Evolutionary conservation across 73 alveolate genomes (phyloP).

Genomic region (Breviolum minutum): DNA sequence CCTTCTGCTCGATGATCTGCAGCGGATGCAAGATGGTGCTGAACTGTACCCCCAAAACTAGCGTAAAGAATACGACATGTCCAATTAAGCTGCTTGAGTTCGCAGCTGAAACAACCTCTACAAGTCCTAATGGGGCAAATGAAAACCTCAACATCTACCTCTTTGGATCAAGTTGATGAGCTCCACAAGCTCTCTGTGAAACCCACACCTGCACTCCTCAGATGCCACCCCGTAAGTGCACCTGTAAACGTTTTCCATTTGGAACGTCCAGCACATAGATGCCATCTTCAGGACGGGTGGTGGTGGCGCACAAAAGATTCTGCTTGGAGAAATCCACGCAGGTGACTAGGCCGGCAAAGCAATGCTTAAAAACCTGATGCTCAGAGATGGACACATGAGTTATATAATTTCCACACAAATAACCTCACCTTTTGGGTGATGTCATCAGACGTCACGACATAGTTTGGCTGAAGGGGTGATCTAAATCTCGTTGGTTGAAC

Average conservation of each 20-base stretch:
- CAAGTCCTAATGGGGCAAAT: background rate
- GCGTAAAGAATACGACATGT: no score
- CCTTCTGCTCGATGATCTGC: slow-evolving; percentile 52
- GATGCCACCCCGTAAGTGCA: background rate
- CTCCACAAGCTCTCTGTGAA: background rate
- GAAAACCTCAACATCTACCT: background rate
- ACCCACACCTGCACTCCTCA: background rate
- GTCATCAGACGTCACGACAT: no score
- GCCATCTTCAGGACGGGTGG: slow-evolving; percentile 49
- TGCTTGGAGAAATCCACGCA: slow-evolving; percentile 42
- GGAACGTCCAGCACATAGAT: slow-evolving; percentile 44
- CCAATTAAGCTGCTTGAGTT: background rate
- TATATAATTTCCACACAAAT: no score
- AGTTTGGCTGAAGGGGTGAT: no score
- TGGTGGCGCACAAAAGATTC: slow-evolving; percentile 11
- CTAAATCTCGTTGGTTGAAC: background rate
- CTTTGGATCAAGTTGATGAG: no score
- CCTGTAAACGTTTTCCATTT: slow-evolving; percentile 2
- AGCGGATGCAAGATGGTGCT: no score
- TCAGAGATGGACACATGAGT: background rate
- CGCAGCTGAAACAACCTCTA: background rate
- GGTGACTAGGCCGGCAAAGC: slow-evolving; percentile 38
- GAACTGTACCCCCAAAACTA: no score
- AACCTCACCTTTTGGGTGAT: no score
- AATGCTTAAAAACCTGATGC: slow-evolving; percentile 18